phyloP scores from a whole-genome alignment of 306 rosid species.

The Fagus crenata region DNA sequence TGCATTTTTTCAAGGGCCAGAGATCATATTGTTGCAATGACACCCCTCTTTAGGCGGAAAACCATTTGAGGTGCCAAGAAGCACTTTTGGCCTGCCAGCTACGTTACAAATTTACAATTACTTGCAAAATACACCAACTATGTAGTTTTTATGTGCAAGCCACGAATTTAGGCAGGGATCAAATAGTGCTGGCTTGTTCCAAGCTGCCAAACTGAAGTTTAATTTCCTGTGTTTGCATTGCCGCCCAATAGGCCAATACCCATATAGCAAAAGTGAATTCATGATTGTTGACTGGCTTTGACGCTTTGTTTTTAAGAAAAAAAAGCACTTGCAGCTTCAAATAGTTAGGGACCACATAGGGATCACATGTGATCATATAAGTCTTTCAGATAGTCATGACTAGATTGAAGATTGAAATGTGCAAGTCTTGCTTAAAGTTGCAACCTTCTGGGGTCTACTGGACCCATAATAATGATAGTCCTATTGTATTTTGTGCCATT shows the following conservation, averaged over 20 bases:
- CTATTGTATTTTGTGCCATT: no score
- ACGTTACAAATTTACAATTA: not conserved
- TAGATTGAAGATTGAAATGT: not conserved
- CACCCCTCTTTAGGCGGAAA: constrained; percentile 4
- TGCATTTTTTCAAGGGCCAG: not conserved
- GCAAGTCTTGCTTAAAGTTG: not conserved
- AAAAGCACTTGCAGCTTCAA: not conserved
- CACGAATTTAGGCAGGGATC: not conserved
- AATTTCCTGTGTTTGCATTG: no score
- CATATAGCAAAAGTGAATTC: not conserved
- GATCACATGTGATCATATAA: not conserved
- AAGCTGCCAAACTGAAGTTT: not conserved
- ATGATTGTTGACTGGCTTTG: not conserved
- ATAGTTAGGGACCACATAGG: not conserved
- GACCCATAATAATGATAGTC: not conserved
- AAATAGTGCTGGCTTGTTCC: not conserved
- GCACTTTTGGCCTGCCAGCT: not conserved
- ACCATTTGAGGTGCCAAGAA: not conserved
- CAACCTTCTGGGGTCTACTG: not conserved
- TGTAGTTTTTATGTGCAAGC: no score
- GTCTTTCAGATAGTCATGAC: not conserved
- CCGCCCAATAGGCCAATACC: no score
- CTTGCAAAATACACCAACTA: not conserved
- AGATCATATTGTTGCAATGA: not conserved
- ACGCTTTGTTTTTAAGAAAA: not conserved